Base-by-base conservation (phyloP, 768 basidiomycete genomes). In the Mycena epipterygia region DNA sequence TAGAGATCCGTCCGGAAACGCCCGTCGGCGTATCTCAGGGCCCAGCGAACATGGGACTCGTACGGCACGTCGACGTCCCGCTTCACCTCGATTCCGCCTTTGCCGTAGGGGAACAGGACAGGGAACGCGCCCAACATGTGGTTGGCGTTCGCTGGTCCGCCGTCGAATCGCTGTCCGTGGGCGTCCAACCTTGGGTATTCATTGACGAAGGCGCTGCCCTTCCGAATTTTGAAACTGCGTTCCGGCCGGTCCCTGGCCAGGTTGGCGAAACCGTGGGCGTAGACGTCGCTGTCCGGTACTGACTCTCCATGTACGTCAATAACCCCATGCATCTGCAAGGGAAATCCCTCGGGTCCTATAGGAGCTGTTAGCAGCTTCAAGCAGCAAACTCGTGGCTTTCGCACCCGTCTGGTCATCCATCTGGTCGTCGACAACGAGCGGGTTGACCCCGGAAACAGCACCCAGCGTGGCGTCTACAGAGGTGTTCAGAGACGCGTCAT, bases 51-150 rank as follows among this genome's bases (percentile, higher is more conserved):
- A 41, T 83, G 83, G 11, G 49, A 51, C 48, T 80, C 74, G 52
- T 80, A 82, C 0, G 74, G 35, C 0, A 84, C 76, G 2, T 70
- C 39, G 0, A 37, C 27, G 13, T 39, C 25, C 37, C 76, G 23
- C 1, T 55, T 46, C 0, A 64, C 71, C 57, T 84, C 82, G 46
- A 83, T 75, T 0, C 81, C 81, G 0, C 83, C 82, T 25, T 53
- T 30, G 0, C 80, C 83, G 74, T 81, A 84, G 2, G 82, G 81
- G 64, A 81, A 84, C 4, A 82, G 16, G n/a, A n/a, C n/a, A n/a
- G n/a, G n/a, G n/a, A n/a, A n/a, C n/a, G 21, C 16, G 16, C 17
- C 77, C 78, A 80, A 68, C 0, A 80, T 52, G 55, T 80, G 80
- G 57, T 81, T 80, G 0, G 77, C 71, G 52, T 79, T 69, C 27